A percentile compares a stretch with the other conserved stretches of the same genome.
Conservation (phyloP, 2,329 filamentous ascomycete genomes). For the Arthrobotrys entomopaga region DNA sequence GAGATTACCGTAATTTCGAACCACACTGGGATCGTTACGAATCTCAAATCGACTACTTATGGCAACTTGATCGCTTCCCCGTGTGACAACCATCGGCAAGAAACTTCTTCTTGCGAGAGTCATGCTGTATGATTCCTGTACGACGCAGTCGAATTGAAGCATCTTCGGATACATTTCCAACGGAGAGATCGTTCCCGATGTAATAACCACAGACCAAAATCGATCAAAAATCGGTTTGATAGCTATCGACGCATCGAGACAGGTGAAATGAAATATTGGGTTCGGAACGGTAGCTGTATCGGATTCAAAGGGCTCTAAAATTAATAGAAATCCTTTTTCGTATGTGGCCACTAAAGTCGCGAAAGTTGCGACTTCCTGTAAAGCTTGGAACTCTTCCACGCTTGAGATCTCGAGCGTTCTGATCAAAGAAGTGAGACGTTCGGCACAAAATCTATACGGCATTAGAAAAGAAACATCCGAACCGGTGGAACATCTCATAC, state of each 20-base stretch:
- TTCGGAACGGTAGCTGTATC: slow-evolving; percentile 96
- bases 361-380: slow-evolving; percentile 98
- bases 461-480: slow-evolving; percentile 16
- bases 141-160: slow-evolving; percentile 89
- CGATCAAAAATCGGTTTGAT: slow-evolving; percentile 98
- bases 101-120: slow-evolving; percentile 94
- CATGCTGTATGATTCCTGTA: slow-evolving; percentile 98
- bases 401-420: slow-evolving; percentile 94
- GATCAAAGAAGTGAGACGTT: slow-evolving; percentile 91
- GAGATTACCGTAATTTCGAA: slow-evolving; percentile 93
- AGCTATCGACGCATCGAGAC: slow-evolving; percentile 94
- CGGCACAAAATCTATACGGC: slow-evolving; percentile 79
- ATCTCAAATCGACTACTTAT: slow-evolving; percentile 95
- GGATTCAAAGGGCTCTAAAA: slow-evolving; percentile 96
- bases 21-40: slow-evolving; percentile 93
- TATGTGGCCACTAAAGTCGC: slow-evolving; percentile 96
- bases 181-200: slow-evolving; percentile 94
- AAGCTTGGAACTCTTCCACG: slow-evolving; percentile 95
- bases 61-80: slow-evolving; percentile 90
- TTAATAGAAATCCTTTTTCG: slow-evolving; percentile 93
- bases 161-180: slow-evolving; percentile 99
- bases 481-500: slow-evolving; percentile 24
- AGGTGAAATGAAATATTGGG: slow-evolving; percentile 95
- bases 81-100: slow-evolving; percentile 95
- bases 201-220: slow-evolving; percentile 98